phyloP scores from a whole-genome alignment of 2,329 filamentous ascomycete genomes.

The Pleochaeta shiraiana region DNA sequence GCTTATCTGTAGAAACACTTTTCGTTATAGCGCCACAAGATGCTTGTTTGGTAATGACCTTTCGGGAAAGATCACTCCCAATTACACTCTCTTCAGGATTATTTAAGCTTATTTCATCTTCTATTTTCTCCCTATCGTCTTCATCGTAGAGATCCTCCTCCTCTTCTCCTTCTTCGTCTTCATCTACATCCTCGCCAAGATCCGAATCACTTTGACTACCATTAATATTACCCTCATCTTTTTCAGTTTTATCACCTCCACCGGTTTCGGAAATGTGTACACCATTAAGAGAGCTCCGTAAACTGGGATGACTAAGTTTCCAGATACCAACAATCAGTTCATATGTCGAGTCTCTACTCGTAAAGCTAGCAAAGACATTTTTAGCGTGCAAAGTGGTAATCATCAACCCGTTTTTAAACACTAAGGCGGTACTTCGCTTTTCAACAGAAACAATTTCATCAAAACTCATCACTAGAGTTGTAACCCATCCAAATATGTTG shows the following conservation, averaged over 20 bases:
- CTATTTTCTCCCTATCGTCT: slow-evolving; percentile 41
- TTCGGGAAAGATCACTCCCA: slow-evolving; percentile 35
- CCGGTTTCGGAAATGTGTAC: slow-evolving; percentile 61
- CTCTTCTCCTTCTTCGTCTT: slow-evolving; percentile 43
- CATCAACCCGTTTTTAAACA: slow-evolving; percentile 95
- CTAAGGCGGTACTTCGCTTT: slow-evolving; percentile 82
- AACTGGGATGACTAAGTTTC: slow-evolving; percentile 84
- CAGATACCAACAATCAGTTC: slow-evolving; percentile 96
- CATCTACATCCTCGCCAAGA: slow-evolving; percentile 20
- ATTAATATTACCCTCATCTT: slow-evolving; percentile 29
- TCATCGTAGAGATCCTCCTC: slow-evolving; percentile 61
- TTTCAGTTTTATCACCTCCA: slow-evolving; percentile 76
- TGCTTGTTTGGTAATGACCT: slow-evolving; percentile 42
- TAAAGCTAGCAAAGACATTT: slow-evolving; percentile 88
- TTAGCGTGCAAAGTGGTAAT: slow-evolving; percentile 91
- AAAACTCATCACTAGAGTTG: slow-evolving; percentile 92
- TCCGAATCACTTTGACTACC: slow-evolving; percentile 30
- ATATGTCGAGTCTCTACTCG: slow-evolving; percentile 87
- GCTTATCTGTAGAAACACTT: slow-evolving; percentile 26
- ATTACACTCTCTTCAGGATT: slow-evolving; percentile 24
- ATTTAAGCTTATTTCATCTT: slow-evolving; percentile 35
- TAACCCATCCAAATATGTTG: slow-evolving; percentile 97
- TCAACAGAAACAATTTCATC: slow-evolving; percentile 95
- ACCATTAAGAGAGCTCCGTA: slow-evolving; percentile 81
- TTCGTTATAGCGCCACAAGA: slow-evolving; percentile 34